Conservation (phyloP, 164 flowering plant species). For the Kalanchoe fedtschenkoi region DNA sequence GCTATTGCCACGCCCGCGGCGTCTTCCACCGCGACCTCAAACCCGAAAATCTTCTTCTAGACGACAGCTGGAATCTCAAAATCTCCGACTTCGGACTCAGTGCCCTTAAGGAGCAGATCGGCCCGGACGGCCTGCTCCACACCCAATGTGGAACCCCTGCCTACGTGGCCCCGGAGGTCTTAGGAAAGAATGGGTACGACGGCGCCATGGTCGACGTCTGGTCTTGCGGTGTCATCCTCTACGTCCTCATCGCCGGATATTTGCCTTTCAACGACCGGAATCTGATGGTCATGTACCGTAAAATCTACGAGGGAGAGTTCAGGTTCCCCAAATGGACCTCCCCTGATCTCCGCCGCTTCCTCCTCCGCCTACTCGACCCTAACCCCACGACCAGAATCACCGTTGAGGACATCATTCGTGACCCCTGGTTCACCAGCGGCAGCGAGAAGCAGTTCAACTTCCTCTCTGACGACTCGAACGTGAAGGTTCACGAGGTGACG, state of each 20-base stretch:
- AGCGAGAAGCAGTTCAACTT: conserved; percentile 6
- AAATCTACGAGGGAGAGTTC: conserved; percentile 49
- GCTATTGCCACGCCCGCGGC: conserved; percentile 55
- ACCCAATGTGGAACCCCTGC: conserved; percentile 75
- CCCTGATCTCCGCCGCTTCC: conserved; percentile 32
- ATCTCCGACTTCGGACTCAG: conserved; percentile 64
- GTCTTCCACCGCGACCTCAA: conserved; percentile 64
- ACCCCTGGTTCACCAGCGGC: conserved; percentile 48
- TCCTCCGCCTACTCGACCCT: conserved; percentile 41
- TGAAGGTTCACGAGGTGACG: conserved; percentile 12
- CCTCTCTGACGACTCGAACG: conserved; percentile 8
- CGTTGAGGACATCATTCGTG: conserved; percentile 36
- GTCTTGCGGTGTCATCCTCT: conserved; percentile 66
- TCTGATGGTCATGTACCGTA: conserved; percentile 53
- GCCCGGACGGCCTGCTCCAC: conserved; percentile 48
- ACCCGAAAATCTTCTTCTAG: conserved; percentile 61
- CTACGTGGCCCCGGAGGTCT: conserved; percentile 64
- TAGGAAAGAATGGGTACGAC: conserved; percentile 53
- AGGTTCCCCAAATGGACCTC: conserved; percentile 62
- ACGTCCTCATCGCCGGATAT: conserved; percentile 48
- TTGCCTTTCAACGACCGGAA: conserved; percentile 61
- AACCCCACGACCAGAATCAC: conserved; percentile 47
- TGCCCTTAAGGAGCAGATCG: conserved; percentile 41
- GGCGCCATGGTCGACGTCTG: conserved; percentile 57
- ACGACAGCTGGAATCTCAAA: conserved; percentile 47